A percentile compares a stretch with the other conserved stretches of the same genome.
These are phyloP conservation scores for Russula sp. DNA, from an alignment of 768 basidiomycete genomes.

Conservation along the genomic window DNA sequence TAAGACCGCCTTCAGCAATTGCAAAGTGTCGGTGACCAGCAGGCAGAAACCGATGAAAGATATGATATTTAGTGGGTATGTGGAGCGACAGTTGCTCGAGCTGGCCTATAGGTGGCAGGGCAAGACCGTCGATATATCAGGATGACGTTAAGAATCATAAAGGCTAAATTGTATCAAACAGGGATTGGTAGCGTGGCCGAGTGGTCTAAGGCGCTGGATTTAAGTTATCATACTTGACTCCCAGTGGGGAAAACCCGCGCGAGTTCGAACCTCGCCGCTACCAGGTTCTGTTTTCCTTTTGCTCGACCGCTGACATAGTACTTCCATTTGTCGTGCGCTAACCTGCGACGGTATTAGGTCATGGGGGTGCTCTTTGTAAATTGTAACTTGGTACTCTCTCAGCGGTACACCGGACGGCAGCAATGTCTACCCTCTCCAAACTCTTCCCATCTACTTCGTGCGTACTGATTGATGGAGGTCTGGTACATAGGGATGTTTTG, in stretches of 20 bases:
- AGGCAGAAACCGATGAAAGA: no score
- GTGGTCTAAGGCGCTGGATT: slow-evolving; percentile 92
- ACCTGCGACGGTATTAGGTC: no score
- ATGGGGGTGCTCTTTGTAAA: no score
- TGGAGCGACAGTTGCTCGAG: not conserved
- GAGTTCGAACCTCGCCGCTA: slow-evolving; percentile 91
- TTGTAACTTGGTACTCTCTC: not conserved
- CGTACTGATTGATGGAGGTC: slow-evolving; percentile 21
- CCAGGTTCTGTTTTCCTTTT: slow-evolving; percentile 35
- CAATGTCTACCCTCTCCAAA: slow-evolving; percentile 4
- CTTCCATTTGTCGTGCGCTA: not conserved
- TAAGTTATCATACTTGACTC: slow-evolving; percentile 58
- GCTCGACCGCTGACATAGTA: not conserved
- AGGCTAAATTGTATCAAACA: not conserved
- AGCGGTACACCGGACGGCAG: not conserved
- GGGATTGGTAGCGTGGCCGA: slow-evolving; percentile 64
- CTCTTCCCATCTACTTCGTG: not conserved
- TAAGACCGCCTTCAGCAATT: no score
- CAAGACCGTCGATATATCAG: not conserved
- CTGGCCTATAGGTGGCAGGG: no score
- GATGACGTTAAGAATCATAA: not conserved
- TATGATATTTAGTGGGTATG: no score
- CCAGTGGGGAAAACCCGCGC: slow-evolving; percentile 82
- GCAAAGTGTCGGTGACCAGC: no score
- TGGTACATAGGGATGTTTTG: slow-evolving; percentile 4